phyloP scores from a whole-genome alignment of 2,329 filamentous ascomycete species.

The Karstenula rhodostoma region DNA sequence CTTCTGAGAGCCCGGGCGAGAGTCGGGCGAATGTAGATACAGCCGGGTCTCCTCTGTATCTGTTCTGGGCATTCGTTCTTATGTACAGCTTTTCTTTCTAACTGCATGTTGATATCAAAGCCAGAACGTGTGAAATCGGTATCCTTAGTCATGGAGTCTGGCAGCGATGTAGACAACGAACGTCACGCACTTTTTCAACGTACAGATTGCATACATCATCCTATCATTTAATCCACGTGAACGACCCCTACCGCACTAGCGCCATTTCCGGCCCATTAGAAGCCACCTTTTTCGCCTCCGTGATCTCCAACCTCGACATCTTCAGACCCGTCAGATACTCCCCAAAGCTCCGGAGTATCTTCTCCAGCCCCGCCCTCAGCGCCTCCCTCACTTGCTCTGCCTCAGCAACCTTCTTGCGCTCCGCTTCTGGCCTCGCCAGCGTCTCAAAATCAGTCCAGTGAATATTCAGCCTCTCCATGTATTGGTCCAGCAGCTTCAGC shows the following conservation, averaged over 20 bases:
- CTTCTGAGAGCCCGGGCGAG: not conserved
- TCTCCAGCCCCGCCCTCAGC: conserved; percentile 70
- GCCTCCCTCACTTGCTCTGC: conserved; percentile 74
- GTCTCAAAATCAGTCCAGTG: conserved; percentile 83
- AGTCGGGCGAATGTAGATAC: not conserved
- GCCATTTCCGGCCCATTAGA: conserved; percentile 36
- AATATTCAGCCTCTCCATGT: conserved; percentile 65
- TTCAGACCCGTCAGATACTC: conserved; percentile 76
- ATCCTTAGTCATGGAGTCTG: no score
- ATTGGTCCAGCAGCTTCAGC: conserved; percentile 73
- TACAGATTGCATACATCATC: not conserved
- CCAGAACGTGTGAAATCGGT: no score
- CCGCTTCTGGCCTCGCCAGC: conserved; percentile 53
- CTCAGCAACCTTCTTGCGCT: conserved; percentile 61
- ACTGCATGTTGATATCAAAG: not conserved
- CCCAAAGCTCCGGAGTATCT: conserved; percentile 75
- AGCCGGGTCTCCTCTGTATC: not conserved
- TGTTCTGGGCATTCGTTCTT: not conserved
- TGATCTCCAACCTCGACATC: conserved; percentile 74
- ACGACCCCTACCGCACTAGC: conserved; percentile 9
- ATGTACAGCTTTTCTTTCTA: not conserved
- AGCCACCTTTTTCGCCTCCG: conserved; percentile 59
- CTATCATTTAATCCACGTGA: not conserved
- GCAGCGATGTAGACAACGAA: no score
- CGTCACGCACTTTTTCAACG: not conserved